Evolutionary conservation across 805 yeast species (phyloP).

Genomic region (Blastobotrys attinorum): DNA sequence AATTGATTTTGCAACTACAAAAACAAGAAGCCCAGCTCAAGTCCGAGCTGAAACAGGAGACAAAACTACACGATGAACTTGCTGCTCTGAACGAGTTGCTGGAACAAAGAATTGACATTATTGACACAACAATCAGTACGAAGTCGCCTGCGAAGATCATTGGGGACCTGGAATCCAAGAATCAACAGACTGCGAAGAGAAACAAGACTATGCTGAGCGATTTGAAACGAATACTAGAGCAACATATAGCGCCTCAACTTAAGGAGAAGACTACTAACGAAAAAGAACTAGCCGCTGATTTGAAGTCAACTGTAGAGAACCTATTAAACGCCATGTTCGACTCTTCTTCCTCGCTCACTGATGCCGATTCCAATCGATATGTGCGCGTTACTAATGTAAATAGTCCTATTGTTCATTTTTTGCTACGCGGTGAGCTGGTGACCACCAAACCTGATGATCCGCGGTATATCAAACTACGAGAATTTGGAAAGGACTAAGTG

Average conservation of each 20-base stretch:
- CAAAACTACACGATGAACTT: background rate
- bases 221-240: background rate
- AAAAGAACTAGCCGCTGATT: background rate
- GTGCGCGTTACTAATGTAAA: slow-evolving; percentile 8
- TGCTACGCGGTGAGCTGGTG: slow-evolving; percentile 13
- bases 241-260: background rate
- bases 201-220: background rate
- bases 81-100: background rate
- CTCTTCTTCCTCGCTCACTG: background rate
- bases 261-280: background rate
- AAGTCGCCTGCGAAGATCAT: background rate
- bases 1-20: background rate
- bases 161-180: background rate
- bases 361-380: slow-evolving; percentile 8
- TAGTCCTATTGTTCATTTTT: slow-evolving; percentile 10
- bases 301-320: slow-evolving; percentile 6
- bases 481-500: slow-evolving; percentile 10
- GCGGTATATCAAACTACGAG: slow-evolving; percentile 12
- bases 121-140: background rate
- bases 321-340: slow-evolving; percentile 17
- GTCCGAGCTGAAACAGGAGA: background rate
- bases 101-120: background rate
- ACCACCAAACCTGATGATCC: slow-evolving; percentile 8
- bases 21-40: background rate
- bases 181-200: background rate